A percentile compares a stretch with the other conserved stretches of the same genome.
Evolutionary conservation across 805 yeast species (phyloP).

Genomic region (Torulaspora gathmanii): DNA sequence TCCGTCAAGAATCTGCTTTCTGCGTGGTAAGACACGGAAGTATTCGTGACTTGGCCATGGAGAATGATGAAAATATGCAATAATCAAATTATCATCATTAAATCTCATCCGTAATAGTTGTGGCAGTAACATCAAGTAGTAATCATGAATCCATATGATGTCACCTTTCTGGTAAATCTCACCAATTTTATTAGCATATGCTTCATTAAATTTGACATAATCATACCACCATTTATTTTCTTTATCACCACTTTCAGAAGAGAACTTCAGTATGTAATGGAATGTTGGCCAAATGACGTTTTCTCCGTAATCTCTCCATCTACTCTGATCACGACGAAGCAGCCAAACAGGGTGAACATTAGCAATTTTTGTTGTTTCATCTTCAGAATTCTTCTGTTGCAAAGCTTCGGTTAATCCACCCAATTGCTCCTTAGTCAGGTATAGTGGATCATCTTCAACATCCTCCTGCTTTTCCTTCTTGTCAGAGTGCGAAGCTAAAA

Average conservation of each 20-base stretch:
- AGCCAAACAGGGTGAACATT: slow-evolving; percentile 84
- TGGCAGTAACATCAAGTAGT: slow-evolving; percentile 75
- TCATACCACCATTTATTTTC: slow-evolving; percentile 82
- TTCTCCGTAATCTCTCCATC: slow-evolving; percentile 91
- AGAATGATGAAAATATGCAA: slow-evolving; percentile 77
- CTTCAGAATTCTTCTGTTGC: slow-evolving; percentile 42
- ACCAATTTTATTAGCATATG: slow-evolving; percentile 74
- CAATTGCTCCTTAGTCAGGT: slow-evolving; percentile 54
- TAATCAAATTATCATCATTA: slow-evolving; percentile 53
- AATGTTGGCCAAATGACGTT: slow-evolving; percentile 89
- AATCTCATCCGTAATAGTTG: slow-evolving; percentile 74
- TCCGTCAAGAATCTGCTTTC: slow-evolving; percentile 81
- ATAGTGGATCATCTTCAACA: slow-evolving; percentile 56
- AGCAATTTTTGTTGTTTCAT: slow-evolving; percentile 40
- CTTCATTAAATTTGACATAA: slow-evolving; percentile 86
- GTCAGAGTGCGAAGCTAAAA: slow-evolving; percentile 6
- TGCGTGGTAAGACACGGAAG: slow-evolving; percentile 80
- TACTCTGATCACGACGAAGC: slow-evolving; percentile 64
- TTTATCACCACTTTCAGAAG: slow-evolving; percentile 55
- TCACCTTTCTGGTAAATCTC: slow-evolving; percentile 81
- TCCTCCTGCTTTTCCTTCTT: slow-evolving; percentile 27
- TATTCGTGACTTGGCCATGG: slow-evolving; percentile 97
- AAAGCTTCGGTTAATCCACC: slow-evolving; percentile 27
- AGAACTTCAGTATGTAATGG: slow-evolving; percentile 82
- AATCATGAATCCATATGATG: slow-evolving; percentile 89